A percentile compares a stretch with the other conserved stretches of the same genome.
These are phyloP conservation scores for Eimeria tenella DNA, from an alignment of 169 alveolate species.

Conservation along the genomic window DNA sequence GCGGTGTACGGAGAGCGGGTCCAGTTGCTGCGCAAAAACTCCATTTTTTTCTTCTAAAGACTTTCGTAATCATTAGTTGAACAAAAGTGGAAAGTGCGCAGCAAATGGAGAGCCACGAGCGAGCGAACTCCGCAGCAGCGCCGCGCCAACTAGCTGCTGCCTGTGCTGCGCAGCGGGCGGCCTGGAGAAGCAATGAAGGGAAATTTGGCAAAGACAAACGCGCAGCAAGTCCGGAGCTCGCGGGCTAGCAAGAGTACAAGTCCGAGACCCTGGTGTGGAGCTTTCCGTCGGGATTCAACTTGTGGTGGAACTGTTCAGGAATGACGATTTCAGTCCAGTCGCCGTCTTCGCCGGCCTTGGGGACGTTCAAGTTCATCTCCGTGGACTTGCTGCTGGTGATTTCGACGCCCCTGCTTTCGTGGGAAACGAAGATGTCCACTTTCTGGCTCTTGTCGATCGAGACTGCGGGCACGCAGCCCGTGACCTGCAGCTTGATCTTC, in stretches of 20 bases:
- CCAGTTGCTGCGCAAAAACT: no score
- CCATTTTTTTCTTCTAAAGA: no score
- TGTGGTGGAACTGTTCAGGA: conserved; percentile 87
- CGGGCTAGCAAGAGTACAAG: conserved; percentile 82
- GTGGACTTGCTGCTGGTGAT: conserved; percentile 85
- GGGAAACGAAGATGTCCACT: conserved; percentile 81
- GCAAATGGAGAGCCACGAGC: no score
- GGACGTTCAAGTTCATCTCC: conserved; percentile 84
- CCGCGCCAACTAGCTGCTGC: no score
- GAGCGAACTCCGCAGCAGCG: no score
- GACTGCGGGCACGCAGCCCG: conserved; percentile 81
- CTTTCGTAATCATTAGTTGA: no score
- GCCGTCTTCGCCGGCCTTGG: conserved; percentile 69
- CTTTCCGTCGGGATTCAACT: conserved; percentile 75
- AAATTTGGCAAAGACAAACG: no score
- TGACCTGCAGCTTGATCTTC: conserved; percentile 83
- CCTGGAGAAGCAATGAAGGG: no score
- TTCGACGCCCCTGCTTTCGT: conserved; percentile 81
- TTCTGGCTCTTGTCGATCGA: conserved; percentile 85
- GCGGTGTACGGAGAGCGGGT: no score
- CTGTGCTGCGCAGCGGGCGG: no score
- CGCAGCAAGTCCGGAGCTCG: no score
- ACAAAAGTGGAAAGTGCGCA: no score
- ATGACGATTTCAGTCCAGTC: conserved; percentile 85
- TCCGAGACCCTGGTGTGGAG: conserved; percentile 85